Evolutionary conservation across 192 early-diverging fungal species (phyloP), one percentile per base, ranked within the genome.

Genomic region (Spinellus fusiger): DNA sequence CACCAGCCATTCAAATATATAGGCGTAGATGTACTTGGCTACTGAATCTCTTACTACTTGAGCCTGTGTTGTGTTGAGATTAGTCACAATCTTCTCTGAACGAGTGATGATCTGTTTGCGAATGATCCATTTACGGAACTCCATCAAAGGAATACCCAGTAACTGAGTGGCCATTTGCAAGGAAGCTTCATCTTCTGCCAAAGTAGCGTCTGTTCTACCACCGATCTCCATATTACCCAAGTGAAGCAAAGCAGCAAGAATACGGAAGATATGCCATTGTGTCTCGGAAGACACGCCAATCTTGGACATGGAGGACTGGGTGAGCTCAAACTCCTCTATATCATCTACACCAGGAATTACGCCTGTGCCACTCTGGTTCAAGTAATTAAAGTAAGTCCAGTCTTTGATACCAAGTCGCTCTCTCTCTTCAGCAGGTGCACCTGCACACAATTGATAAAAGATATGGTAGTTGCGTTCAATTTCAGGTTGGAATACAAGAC

Each of bases 371-470:
- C 94, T 93, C 71, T 96, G 95, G 56, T 83, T 87, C 38, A 94
- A 77, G 72, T 96, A 99, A 60, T 89, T 77, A 71, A 95, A 99
- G 46, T 81, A 62, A 8, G 78, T 75, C 77, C 83, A 92, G 23
- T 81, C 73, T 18, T 80, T 83, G 31, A 96, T 73, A 16, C 89
- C 89, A 16, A 93, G 74, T 49, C 90, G 84, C 55, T 90, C 87
- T 31, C 82, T 78, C 61, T 96, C 92, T 10, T 83, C 92, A 6
- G 81, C 78, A 12, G 92, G 89, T 12, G 85, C 87, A 51, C 91
- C 95, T n/a, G 93, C 89, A 78, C 93, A 95, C 51, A 99, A 82
- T 82, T 99, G 96, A 77, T 99, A 99, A 71, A 99, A 99, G 69
- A 99, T 91, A 79, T 99, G 96, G 81, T 99, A 99, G 83, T 96